These are phyloP conservation scores for Pleurotus salmoneostramineus DNA, from an alignment of 768 basidiomycete species.

Conservation along the genomic window DNA sequence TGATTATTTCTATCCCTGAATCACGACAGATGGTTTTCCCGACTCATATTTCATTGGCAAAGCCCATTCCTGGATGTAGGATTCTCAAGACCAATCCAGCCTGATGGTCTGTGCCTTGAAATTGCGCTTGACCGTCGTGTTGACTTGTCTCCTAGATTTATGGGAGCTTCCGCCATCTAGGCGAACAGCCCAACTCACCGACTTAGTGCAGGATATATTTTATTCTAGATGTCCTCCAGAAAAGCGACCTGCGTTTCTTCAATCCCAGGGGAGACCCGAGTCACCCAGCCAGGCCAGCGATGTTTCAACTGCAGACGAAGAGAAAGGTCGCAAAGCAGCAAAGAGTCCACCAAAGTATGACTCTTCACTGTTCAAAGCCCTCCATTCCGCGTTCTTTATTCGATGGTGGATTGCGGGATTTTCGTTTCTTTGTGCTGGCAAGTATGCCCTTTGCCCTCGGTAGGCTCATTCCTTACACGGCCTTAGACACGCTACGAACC, in stretches of 20 bases:
- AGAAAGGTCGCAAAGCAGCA: conserved; percentile 5
- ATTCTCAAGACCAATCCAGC: conserved; percentile 52
- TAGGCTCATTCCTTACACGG: neutral
- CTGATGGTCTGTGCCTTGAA: conserved; percentile 39
- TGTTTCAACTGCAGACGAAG: conserved; percentile 7
- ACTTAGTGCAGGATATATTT: conserved; percentile 40
- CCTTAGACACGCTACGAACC: conserved; percentile 39
- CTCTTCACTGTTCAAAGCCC: conserved; percentile 44
- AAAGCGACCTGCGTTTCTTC: conserved; percentile 32
- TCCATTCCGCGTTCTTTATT: conserved; percentile 41
- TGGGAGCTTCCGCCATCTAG: conserved; percentile 42
- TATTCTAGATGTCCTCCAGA: conserved; percentile 48
- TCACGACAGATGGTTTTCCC: conserved; percentile 35
- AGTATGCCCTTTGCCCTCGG: conserved; percentile 12
- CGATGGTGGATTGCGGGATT: conserved; percentile 45
- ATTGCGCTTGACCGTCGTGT: neutral
- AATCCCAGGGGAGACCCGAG: conserved; percentile 15
- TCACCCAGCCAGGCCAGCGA: neutral
- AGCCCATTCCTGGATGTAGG: conserved; percentile 52
- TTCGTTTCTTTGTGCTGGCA: conserved; percentile 42
- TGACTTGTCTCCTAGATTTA: conserved; percentile 34
- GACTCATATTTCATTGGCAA: conserved; percentile 50
- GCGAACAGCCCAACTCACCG: conserved; percentile 34
- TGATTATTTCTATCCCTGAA: neutral
- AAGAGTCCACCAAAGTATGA: conserved; percentile 29